These are phyloP conservation scores for Protomyces macrosporus DNA, from an alignment of 1,139 yeast species.

Conservation along the genomic window DNA sequence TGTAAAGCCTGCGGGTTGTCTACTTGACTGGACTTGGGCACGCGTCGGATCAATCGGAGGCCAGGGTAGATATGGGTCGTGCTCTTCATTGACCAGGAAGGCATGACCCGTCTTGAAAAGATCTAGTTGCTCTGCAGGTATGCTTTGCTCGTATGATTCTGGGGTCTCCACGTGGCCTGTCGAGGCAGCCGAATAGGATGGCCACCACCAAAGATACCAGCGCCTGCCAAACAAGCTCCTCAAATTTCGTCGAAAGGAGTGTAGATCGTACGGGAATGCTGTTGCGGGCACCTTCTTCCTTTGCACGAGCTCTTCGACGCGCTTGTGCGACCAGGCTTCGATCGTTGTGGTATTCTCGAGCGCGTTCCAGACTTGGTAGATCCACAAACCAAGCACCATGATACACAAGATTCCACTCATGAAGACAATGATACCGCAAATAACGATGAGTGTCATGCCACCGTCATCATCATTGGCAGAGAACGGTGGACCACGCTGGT, in stretches of 20 bases:
- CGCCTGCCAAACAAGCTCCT: conserved; percentile 10
- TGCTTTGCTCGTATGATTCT: background rate
- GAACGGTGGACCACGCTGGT: background rate
- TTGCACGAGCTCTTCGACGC: conserved; percentile 49
- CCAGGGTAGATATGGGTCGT: conserved; percentile 8
- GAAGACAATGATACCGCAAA: background rate
- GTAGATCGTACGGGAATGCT: conserved; percentile 76
- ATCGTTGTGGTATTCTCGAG: conserved; percentile 81
- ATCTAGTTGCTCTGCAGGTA: background rate
- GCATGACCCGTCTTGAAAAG: conserved; percentile 26
- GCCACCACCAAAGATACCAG: conserved; percentile 20
- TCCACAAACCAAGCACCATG: conserved; percentile 60
- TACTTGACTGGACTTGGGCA: background rate
- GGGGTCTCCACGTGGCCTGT: background rate
- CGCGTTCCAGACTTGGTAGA: conserved; percentile 46
- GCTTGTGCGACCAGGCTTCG: conserved; percentile 86
- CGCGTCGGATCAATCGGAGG: conserved; percentile 8
- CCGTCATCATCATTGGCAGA: background rate
- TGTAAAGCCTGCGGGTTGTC: background rate
- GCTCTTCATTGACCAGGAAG: conserved; percentile 28
- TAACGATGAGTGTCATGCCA: background rate
- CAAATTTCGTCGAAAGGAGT: conserved; percentile 4
- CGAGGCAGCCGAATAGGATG: background rate
- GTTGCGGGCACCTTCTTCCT: conserved; percentile 33
- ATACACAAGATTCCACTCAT: conserved; percentile 40